Evolutionary conservation across 2,329 filamentous ascomycete species (phyloP).

Genomic region (Pleoardoris graminearum): DNA sequence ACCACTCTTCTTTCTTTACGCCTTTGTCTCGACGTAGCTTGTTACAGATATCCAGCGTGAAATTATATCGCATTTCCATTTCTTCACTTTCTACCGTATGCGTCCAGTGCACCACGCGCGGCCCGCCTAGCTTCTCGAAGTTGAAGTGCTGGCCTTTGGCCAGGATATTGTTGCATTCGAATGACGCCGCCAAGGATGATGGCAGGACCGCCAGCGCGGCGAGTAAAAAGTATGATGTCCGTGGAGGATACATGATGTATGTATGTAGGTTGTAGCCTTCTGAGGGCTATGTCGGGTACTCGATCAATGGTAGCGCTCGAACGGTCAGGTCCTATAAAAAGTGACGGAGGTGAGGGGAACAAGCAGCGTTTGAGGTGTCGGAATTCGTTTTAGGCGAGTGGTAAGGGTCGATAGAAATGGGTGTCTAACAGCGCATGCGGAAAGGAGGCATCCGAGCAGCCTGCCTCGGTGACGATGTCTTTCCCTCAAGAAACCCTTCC

Average conservation of each 20-base stretch:
- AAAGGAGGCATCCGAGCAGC: constrained; percentile 14
- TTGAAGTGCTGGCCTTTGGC: constrained; percentile 66
- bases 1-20: constrained; percentile 57
- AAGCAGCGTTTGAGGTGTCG: not conserved
- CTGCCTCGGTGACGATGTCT: not conserved
- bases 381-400: not conserved
- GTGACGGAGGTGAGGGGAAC: not conserved
- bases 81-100: constrained; percentile 51
- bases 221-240: constrained; percentile 27
- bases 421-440: constrained; percentile 1
- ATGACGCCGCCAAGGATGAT: constrained; percentile 43
- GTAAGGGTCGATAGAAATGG: not conserved
- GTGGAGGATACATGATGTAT: constrained; percentile 34
- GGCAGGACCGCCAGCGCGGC: constrained; percentile 33
- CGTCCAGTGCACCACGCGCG: constrained; percentile 67
- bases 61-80: constrained; percentile 70
- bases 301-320: constrained; percentile 3
- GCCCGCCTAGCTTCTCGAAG: constrained; percentile 65
- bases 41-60: constrained; percentile 77
- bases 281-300: not conserved
- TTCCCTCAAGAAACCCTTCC: not conserved
- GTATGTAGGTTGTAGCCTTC: not conserved
- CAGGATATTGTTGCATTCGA: constrained; percentile 66
- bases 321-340: no score
- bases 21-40: constrained; percentile 66